Evolutionary conservation across 2,329 filamentous ascomycete species (phyloP).

Genomic region (Penicillium sp.): DNA sequence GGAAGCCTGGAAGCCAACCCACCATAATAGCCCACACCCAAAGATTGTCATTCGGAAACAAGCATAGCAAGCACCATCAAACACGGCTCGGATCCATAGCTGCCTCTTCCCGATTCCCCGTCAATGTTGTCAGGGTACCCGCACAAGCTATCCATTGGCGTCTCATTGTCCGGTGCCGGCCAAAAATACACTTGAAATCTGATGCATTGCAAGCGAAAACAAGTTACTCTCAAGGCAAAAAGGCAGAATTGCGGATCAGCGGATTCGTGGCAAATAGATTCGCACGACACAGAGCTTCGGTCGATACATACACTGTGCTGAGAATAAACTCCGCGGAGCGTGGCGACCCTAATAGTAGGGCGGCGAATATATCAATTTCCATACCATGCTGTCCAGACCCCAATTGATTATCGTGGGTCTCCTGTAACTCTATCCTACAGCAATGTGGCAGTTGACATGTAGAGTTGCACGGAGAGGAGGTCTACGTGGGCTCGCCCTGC

Average conservation of each 20-base stretch:
- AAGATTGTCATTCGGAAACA: neutral
- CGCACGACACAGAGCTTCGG: neutral
- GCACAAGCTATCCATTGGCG: neutral
- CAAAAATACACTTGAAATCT: neutral
- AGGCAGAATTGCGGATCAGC: neutral
- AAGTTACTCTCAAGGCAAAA: neutral
- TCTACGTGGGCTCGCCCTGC: slow-evolving; percentile 8
- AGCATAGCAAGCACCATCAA: neutral
- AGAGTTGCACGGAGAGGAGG: slow-evolving; percentile 6
- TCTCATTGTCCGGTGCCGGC: neutral
- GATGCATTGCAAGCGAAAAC: neutral
- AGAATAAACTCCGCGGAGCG: neutral
- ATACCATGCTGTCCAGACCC: neutral
- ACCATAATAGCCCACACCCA: neutral
- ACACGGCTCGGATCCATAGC: neutral
- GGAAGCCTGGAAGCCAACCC: neutral
- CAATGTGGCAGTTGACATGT: slow-evolving; percentile 8
- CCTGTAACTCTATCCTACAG: slow-evolving; percentile 9
- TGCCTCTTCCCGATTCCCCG: neutral
- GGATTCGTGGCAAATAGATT: neutral
- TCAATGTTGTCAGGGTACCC: neutral
- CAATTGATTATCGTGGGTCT: neutral
- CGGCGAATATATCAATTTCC: neutral
- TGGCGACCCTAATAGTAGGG: neutral
- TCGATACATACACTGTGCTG: neutral